Conservation (phyloP, 2,329 filamentous ascomycete species). For the Rosellinia necatrix region DNA sequence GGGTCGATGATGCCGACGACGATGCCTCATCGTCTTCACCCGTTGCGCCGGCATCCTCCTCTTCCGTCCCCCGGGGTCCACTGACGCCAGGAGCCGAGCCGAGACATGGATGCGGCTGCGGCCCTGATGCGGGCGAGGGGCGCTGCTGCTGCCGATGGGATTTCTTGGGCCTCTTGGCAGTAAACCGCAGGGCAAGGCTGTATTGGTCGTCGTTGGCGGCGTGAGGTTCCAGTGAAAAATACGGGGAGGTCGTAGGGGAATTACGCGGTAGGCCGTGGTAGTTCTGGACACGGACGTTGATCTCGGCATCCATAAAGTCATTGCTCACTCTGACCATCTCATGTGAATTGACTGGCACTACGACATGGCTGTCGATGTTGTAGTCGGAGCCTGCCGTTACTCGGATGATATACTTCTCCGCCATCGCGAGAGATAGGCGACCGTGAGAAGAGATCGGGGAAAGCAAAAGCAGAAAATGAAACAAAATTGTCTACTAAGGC, state of each 20-base stretch:
- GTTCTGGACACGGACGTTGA: slow-evolving; percentile 75
- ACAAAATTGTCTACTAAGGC: no score
- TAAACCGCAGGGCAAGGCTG: slow-evolving; percentile 79
- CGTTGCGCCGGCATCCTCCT: neutral
- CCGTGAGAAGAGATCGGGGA: no score
- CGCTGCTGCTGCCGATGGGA: slow-evolving; percentile 23
- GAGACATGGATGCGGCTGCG: neutral
- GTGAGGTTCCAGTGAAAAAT: slow-evolving; percentile 76
- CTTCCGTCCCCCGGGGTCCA: neutral
- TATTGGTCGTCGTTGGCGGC: slow-evolving; percentile 74
- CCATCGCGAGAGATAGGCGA: slow-evolving; percentile 53
- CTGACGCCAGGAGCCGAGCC: neutral
- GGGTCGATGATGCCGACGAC: no score
- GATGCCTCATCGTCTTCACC: neutral
- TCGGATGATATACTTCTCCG: slow-evolving; percentile 76
- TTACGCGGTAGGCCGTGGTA: slow-evolving; percentile 71
- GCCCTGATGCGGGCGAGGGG: neutral
- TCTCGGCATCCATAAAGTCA: slow-evolving; percentile 65
- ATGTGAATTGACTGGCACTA: slow-evolving; percentile 75
- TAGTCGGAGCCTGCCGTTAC: slow-evolving; percentile 83
- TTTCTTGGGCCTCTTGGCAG: slow-evolving; percentile 58
- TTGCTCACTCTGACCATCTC: slow-evolving; percentile 66
- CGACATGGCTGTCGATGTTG: slow-evolving; percentile 70
- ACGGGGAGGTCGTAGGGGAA: slow-evolving; percentile 72
- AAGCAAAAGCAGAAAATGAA: no score